phyloP scores from a whole-genome alignment of 2,329 filamentous ascomycete genomes.

The Fusarium pseudonygamai region DNA sequence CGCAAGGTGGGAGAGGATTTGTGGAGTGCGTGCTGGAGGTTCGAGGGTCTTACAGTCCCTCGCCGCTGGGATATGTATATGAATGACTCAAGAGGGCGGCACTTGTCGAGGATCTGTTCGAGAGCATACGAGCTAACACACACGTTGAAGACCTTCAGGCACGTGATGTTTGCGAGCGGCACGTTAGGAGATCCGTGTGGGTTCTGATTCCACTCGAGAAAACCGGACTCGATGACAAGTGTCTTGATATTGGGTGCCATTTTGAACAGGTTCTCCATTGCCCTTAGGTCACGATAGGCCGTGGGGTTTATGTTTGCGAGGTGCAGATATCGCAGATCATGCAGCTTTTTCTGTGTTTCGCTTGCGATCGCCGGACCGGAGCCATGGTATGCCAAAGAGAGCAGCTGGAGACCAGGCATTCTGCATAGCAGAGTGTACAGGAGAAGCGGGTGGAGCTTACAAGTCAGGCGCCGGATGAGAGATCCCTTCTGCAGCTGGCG shows the following conservation, averaged over 20 bases:
- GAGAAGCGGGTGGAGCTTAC: accelerated
- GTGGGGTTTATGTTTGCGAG: accelerated
- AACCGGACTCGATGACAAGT: not conserved
- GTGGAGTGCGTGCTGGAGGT: accelerated
- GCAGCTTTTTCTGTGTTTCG: accelerated
- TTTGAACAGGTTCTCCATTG: not conserved
- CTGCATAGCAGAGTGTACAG: not conserved
- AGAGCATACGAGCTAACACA: accelerated
- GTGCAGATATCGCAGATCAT: not conserved
- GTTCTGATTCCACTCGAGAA: accelerated
- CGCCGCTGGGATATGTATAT: not conserved
- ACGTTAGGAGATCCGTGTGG: accelerated
- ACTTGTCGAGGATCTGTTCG: not conserved
- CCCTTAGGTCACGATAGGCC: not conserved
- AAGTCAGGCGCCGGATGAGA: not conserved
- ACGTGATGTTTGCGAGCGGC: not conserved
- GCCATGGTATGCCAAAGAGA: not conserved
- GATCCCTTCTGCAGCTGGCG: not conserved
- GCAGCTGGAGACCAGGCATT: not conserved
- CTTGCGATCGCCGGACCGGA: too few relatives aligned
- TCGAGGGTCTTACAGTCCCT: accelerated
- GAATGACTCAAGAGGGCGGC: not conserved
- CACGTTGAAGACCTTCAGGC: not conserved
- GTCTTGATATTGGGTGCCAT: not conserved
- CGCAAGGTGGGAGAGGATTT: not conserved